Evolutionary conservation across 2,329 filamentous ascomycete genomes (phyloP).

Genomic region (Alternaria arbusti): DNA sequence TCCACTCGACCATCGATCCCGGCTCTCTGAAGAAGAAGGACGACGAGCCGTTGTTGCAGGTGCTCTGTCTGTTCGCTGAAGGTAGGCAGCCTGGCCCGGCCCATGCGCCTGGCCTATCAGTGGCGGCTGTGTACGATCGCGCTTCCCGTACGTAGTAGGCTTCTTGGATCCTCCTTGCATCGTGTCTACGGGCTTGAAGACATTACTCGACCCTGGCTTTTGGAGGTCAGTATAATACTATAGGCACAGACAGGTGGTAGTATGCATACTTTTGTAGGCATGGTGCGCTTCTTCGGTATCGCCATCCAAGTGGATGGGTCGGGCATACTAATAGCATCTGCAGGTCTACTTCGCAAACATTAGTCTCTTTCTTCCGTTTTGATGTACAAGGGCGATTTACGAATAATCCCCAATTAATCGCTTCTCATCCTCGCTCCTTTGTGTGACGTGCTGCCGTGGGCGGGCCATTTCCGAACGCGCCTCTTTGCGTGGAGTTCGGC

Average conservation of each 20-base stretch:
- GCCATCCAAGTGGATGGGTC: constrained; percentile 14
- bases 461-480: background rate
- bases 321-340: constrained; percentile 25
- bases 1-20: background rate
- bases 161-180: constrained; percentile 11
- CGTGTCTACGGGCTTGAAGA: constrained; percentile 20
- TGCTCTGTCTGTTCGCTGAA: background rate
- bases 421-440: constrained; percentile 18
- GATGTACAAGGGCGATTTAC: constrained; percentile 9
- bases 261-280: constrained; percentile 10
- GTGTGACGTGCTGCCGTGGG: background rate
- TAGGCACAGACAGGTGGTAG: background rate
- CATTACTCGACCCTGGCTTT: constrained; percentile 22
- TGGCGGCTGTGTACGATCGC: background rate
- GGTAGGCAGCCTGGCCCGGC: constrained; percentile 10
- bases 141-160: constrained; percentile 21
- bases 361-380: constrained; percentile 3
- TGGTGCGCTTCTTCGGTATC: background rate
- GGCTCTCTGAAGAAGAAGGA: background rate
- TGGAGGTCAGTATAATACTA: constrained; percentile 5
- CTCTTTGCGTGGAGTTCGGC: background rate
- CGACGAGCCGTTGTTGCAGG: background rate
- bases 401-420: constrained; percentile 23
- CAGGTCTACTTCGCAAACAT: constrained; percentile 18
- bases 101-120: constrained; percentile 14